Conservation (phyloP, 2,329 filamentous ascomycete species). For the Cryphonectria japonica region DNA sequence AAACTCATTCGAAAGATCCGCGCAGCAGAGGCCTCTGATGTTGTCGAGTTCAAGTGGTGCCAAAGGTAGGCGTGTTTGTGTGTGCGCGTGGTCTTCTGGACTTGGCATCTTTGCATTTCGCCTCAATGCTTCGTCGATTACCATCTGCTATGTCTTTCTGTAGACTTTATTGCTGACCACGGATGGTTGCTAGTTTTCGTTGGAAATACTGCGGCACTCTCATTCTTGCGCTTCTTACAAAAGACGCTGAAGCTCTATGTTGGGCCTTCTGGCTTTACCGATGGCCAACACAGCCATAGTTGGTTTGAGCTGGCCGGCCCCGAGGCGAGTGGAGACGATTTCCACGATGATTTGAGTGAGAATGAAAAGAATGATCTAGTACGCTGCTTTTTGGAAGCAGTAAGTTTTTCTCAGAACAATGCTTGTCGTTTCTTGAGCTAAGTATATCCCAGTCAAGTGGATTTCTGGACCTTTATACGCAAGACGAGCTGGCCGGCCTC, state of each 20-base stretch:
- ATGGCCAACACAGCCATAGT: conserved; percentile 18
- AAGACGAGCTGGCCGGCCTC: conserved; percentile 17
- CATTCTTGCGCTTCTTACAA: conserved; percentile 23
- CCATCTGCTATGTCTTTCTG: neutral
- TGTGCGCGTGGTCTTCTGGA: neutral
- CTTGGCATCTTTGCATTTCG: neutral
- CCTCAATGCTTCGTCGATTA: neutral
- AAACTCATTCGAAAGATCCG: conserved; percentile 1
- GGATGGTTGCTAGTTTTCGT: conserved; percentile 18
- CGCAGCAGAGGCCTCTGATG: conserved; percentile 20
- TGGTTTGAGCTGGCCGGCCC: conserved; percentile 22
- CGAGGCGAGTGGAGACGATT: conserved; percentile 2
- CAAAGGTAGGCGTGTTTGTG: conserved; percentile 13
- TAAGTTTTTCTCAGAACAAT: conserved; percentile 9
- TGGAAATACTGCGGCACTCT: conserved; percentile 26
- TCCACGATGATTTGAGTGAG: conserved; percentile 9
- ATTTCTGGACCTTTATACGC: conserved; percentile 21
- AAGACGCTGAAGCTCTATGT: conserved; percentile 25
- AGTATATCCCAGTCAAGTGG: conserved; percentile 14
- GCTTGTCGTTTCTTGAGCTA: neutral
- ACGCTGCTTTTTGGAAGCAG: conserved; percentile 16
- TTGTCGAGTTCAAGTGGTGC: conserved; percentile 21
- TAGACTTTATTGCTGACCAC: neutral
- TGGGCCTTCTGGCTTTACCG: conserved; percentile 24
- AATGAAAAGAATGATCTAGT: conserved; percentile 9